Evolutionary conservation across 2,329 filamentous ascomycete genomes (phyloP), one percentile per base, ranked within the genome.

Genomic region (Penicillium olsonii): DNA sequence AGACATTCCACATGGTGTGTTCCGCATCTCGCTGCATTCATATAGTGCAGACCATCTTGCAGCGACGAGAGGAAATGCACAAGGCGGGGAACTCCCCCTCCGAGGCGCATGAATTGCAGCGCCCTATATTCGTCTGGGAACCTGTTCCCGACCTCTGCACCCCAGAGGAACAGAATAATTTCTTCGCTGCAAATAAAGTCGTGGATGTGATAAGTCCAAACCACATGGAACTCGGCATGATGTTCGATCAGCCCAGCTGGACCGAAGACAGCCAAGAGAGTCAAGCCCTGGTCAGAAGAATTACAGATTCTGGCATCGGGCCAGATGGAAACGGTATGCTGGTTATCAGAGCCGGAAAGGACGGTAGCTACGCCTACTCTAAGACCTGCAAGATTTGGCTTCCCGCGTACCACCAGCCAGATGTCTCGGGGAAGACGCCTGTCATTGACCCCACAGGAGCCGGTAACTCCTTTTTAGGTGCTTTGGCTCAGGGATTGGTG

Each of bases 391-490:
- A 62, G 61, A 75, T 79, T 51, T 95, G 90, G 88, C 73, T 96
- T 19, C 89, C 88, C 11, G 88, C 92, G 7, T 92, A 87, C 65
- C 88, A 92, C 60, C 68, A 66, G 58, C 71, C 66, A 17, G 60
- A 53, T 38, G 50, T 52, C 19, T 56, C 68, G 0, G 65, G 63
- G 50, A 53, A 50, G 53, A 66, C 68, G 53, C 53, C 61, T 43
- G 90, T 96, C 1, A 75, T 94, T n/a, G 94, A 97, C 69, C 92
- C 92, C 0, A 97, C 94, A 0, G 94, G 94, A 9, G 94, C 91
- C 17, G 94, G 94, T 0, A 99, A 99, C 70, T 86, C 88, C 0
- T 97, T 96, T 62, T 76, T 96, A 8, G 83, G 84, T 18, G 83
- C 81, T 2, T 64, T 86, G 50, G 76, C 80, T 6, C 75, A 84